Conservation (phyloP, 129 eudicot species). For the Escallonia herrerae region DNA sequence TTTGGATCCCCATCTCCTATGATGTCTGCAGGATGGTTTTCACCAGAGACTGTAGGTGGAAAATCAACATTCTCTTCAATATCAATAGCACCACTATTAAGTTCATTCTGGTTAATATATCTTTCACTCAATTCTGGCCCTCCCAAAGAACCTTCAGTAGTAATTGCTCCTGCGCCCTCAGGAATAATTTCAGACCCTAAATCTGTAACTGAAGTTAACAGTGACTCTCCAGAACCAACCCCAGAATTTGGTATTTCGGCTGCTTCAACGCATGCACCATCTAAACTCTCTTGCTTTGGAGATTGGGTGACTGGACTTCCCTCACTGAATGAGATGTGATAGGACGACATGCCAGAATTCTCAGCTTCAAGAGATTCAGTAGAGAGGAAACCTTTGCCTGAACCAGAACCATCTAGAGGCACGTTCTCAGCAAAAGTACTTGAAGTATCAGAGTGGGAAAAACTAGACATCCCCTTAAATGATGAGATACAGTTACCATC, state of each 20-base stretch:
- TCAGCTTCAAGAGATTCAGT: conserved; percentile 31
- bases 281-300: conserved; percentile 15
- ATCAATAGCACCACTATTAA: background rate
- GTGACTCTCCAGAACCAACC: conserved; percentile 16
- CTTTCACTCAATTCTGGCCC: conserved; percentile 25
- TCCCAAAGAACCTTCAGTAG: conserved; percentile 19
- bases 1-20: conserved; percentile 17
- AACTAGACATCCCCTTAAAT: conserved; percentile 35
- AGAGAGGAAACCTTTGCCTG: conserved; percentile 20
- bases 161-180: conserved; percentile 23
- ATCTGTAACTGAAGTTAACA: conserved; percentile 11
- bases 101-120: conserved; percentile 14
- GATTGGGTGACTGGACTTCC: conserved; percentile 14
- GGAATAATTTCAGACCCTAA: conserved; percentile 13
- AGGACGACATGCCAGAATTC: conserved; percentile 15
- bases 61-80: conserved; percentile 27
- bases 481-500: conserved; percentile 4
- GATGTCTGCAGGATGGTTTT: conserved; percentile 22
- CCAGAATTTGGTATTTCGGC: conserved; percentile 14
- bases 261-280: conserved; percentile 15
- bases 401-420: conserved; percentile 22
- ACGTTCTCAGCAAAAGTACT: conserved; percentile 36
- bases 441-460: conserved; percentile 41
- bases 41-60: conserved; percentile 18
- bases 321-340: conserved; percentile 26